Base-by-base conservation (phyloP, 179 eudicot species). In the Silene vulgaris region DNA sequence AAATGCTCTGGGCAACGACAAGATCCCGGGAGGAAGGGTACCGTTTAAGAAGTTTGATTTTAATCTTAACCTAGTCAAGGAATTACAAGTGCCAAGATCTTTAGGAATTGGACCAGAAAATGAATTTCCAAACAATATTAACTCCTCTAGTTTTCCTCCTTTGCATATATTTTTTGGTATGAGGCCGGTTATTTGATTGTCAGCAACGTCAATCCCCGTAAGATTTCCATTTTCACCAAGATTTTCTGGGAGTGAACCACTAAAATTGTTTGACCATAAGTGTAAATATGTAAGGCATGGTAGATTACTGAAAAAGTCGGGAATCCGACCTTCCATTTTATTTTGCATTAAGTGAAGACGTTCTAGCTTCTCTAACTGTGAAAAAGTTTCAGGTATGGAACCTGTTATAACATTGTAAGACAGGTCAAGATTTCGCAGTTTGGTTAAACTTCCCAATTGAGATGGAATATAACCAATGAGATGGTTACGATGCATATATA, bases 191-290 rank as follows among this genome's bases (percentile, higher is more conserved):
- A 92, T 81, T 12, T 80, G 87, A 72, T 85, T 89, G 0, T 19
- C 2, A 3, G 86, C 5, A 2, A 88, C 88, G 63, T 92, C 97
- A 0, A 92, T 66, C 13, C 12, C 3, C 13, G 3, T 11, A 16
- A 90, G 73, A 74, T 74, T 82, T 8, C 90, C 89, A 56, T 79
- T 84, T 14, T 76, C 35, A 6, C 96, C 93, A 28, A 92, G 88
- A 77, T 81, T 85, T 37, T 77, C 78, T 0, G 96, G 96, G 69
- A 92, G 77, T 3, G 77, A 78, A 0, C 77, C 45, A 0, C 88
- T 77, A 77, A 92, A 89, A 68, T 89, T 89, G 77, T 92, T 92
- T 5, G 30, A 72, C 96, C 96, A 90, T 16, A 91, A 17, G 13
- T 78, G 85, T 16, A 92, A 92, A 52, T 3, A 54, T 13, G 73